These are phyloP conservation scores for Pseudomonodictys pantanalensis DNA, from an alignment of 495 filamentous ascomycete species.

Conservation along the genomic window DNA sequence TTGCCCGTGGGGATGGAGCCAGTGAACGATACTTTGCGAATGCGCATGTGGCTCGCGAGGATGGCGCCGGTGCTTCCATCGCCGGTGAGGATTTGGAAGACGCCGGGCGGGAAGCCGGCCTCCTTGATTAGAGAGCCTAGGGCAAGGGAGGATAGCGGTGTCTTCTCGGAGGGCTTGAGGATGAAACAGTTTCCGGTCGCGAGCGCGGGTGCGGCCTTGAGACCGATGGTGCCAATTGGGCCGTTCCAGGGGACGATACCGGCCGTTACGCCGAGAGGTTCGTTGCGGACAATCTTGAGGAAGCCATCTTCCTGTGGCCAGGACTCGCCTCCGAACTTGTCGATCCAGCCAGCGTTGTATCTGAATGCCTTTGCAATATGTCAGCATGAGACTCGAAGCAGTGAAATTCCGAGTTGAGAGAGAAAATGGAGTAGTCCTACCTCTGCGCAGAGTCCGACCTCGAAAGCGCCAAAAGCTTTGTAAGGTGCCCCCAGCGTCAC, in stretches of 20 bases:
- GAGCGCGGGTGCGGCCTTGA: slow-evolving; percentile 49
- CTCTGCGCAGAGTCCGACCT: slow-evolving; percentile 36
- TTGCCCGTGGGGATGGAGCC: slow-evolving; percentile 33
- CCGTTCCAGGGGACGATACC: slow-evolving; percentile 49
- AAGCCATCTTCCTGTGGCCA: slow-evolving; percentile 48
- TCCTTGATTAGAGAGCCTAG: slow-evolving; percentile 37
- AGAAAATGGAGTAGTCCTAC: slow-evolving; percentile 1
- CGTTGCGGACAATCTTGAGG: slow-evolving; percentile 45
- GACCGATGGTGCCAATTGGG: slow-evolving; percentile 30
- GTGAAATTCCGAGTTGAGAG: too few relatives aligned
- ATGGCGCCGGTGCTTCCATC: slow-evolving; percentile 41
- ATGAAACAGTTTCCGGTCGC: slow-evolving; percentile 48
- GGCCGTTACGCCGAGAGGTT: slow-evolving; percentile 44
- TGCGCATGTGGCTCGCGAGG: slow-evolving; percentile 43
- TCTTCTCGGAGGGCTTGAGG: slow-evolving; percentile 44
- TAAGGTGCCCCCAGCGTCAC: slow-evolving; percentile 42
- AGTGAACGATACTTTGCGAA: slow-evolving; percentile 40
- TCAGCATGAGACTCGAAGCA: too few relatives aligned
- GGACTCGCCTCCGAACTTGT: slow-evolving; percentile 48
- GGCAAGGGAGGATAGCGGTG: slow-evolving; percentile 38
- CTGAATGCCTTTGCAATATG: slow-evolving; percentile 26
- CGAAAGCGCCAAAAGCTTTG: slow-evolving; percentile 34
- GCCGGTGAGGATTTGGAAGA: slow-evolving; percentile 43
- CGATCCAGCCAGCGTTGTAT: slow-evolving; percentile 49
- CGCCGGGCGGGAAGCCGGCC: slow-evolving; percentile 44